Conservation (phyloP, 1,284 basidiomycete species). For the Cryptococcus amylolentus region DNA sequence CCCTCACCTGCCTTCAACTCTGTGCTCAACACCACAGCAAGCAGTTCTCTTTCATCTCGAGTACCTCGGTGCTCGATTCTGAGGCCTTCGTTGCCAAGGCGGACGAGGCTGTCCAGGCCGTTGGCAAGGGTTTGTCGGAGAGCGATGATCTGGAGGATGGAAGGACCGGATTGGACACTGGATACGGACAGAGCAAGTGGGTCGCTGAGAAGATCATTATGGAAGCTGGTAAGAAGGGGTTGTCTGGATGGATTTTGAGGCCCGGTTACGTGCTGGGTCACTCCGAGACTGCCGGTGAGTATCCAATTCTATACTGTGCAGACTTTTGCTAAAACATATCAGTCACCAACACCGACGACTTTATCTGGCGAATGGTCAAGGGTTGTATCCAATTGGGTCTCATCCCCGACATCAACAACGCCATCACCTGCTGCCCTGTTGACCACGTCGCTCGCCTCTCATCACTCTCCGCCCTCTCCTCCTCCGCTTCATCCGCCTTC, state of each 20-base stretch:
- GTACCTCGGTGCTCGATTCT: slow-evolving; percentile 88
- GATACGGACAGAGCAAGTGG: slow-evolving; percentile 98
- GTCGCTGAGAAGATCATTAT: slow-evolving; percentile 92
- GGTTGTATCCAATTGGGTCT: slow-evolving; percentile 94
- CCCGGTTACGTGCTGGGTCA: slow-evolving; percentile 97
- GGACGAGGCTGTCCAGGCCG: slow-evolving; percentile 59
- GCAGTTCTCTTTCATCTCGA: slow-evolving; percentile 84
- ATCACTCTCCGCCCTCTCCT: slow-evolving; percentile 62
- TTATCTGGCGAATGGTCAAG: slow-evolving; percentile 97
- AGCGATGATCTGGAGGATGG: slow-evolving; percentile 89
- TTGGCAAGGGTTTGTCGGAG: slow-evolving; percentile 73
- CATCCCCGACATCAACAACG: slow-evolving; percentile 96
- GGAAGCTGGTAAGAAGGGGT: slow-evolving; percentile 80
- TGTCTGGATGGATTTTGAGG: slow-evolving; percentile 83
- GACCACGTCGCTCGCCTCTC: slow-evolving; percentile 89
- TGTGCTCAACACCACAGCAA: slow-evolving; percentile 73
- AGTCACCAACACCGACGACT: slow-evolving; percentile 99
- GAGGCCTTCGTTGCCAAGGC: slow-evolving; percentile 85
- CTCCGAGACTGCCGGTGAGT: slow-evolving; percentile 73
- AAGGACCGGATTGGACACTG: slow-evolving; percentile 70
- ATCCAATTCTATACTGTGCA: neutral
- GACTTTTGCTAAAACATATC: slow-evolving; percentile 6
- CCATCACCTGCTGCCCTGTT: slow-evolving; percentile 97
- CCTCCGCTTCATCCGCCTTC: slow-evolving; percentile 53
- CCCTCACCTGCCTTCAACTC: slow-evolving; percentile 76